Base-by-base conservation (phyloP, 164 flowering plant genomes). In the Vitis amurensis region DNA sequence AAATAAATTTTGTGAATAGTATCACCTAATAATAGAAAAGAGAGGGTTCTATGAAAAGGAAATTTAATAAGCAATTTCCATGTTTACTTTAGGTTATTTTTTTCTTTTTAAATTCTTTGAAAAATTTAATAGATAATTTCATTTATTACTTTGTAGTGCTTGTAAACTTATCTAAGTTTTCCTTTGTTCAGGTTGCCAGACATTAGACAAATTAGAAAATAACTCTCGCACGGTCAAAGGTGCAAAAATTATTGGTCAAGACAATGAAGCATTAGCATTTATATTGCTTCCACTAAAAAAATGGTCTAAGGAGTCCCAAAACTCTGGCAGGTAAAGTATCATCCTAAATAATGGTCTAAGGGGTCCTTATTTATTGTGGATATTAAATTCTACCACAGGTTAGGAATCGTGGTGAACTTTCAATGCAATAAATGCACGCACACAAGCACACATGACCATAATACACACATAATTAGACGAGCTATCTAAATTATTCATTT, bases 191-290 rank as follows among this genome's bases (percentile, higher is more conserved):
- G 99, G 89, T 68, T 82, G 81, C 77, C 86, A 85, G 61, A 73
- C 70, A 11, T 70, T 93, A 76, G 92, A 96, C 79, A 84, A 75
- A 73, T 70, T 96, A 74, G 99, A 92, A 72, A 88, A 75, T 74
- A 89, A 81, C 63, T 93, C 98, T 23, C 89, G 91, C 44, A 87
- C 93, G 1, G 86, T 89, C 55, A 87, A 89, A 78, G 97, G 99
- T 77, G 99, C 99, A 61, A 82, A 82, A 66, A 61, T 74, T 61
- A 88, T 96, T 68, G 84, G 86, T 68, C 88, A 93, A 78, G 97
- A 96, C 73, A 85, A 74, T 72, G 91, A 92, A 80, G 85, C 91
- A 59, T 50, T 92, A 51, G 57, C 85, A 23, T 77, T 77, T 70
- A 68, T 92, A 68, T 76, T 93, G 84, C 68, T 70, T 57, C 97